Evolutionary conservation across 2,329 filamentous ascomycete genomes (phyloP), one percentile per base, ranked within the genome.

Genomic region (Bipolaris bicolor): DNA sequence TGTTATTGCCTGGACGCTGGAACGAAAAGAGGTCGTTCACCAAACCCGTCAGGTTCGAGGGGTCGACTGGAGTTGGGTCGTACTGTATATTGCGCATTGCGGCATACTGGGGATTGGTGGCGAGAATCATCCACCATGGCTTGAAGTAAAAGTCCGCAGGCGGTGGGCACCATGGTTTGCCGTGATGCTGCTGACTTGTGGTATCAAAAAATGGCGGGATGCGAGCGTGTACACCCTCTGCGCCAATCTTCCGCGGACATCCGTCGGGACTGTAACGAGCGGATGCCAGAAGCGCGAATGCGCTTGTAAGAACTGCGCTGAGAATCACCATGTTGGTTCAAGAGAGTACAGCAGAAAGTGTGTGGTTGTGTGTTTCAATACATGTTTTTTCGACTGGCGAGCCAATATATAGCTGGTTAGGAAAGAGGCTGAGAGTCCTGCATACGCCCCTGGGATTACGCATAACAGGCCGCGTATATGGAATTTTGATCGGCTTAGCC

Each of bases 11-110:
- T 7, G 54, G 60, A 5, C 65, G 34, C 29, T 68, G 64, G 60
- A 68, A 66, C 6, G 60, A 61, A 45, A 55, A 58, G 16, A 68
- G 58, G 26, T 65, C 64, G 20, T 68, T 65, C 5, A 66, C 52
- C 7, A 50, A 39, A 5, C 61, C 57, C 9, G 18, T 43, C 2
- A 57, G 50, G 10, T 57, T 7, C n/a, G 40, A n/a, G 5, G 41
- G 46, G 10, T 59, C 31, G 15, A 63, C 45, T 15, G 60, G 49
- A 4, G 52, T 63, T 3, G 64, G 64, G 33, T 68, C 63, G 53
- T 64, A 68, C 26, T 65, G 63, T 9, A 62, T 49, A 49, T 68
- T 63, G 2, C 52, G 57, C 34, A 68, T 53, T 0, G 47, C 43
- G 2, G 45, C 44, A 18, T 59, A 62, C n/a, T 57, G 58, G 1